Percentiles rank a stretch among this genome's conserved stretches.
These are phyloP conservation scores for Vitis hybrid DNA, from an alignment of 177 flowering plant genomes.

Conservation along the genomic window DNA sequence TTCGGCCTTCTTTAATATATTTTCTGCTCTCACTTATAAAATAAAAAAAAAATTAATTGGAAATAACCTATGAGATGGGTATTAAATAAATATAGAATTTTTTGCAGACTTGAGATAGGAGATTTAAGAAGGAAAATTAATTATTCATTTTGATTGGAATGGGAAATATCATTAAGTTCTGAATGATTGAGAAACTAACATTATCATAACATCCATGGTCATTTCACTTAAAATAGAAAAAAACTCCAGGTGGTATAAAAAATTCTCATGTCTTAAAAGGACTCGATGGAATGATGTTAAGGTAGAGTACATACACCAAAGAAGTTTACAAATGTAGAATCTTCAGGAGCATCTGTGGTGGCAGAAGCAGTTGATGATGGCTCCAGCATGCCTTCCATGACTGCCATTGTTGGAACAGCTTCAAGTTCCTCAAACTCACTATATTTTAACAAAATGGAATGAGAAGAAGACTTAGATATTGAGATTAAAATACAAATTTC, in stretches of 20 bases:
- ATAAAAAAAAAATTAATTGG: too few relatives aligned
- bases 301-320: conserved; percentile 41
- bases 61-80: not conserved
- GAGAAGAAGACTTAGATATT: not conserved
- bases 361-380: conserved; percentile 40
- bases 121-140: not conserved
- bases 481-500: not conserved
- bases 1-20: too few relatives aligned
- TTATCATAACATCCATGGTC: not conserved
- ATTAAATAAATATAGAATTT: not conserved
- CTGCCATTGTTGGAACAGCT: conserved; percentile 46
- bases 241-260: not conserved
- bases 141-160: not conserved
- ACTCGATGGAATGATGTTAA: not conserved
- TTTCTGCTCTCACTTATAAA: too few relatives aligned
- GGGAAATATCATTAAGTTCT: not conserved
- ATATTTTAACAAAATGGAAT: conserved; percentile 2
- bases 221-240: not conserved
- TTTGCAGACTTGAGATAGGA: too few relatives aligned
- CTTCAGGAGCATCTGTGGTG: conserved; percentile 40
- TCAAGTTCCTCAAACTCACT: conserved; percentile 72
- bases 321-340: conserved; percentile 47
- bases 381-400: conserved; percentile 59
- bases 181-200: not conserved
- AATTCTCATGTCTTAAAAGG: not conserved